These are phyloP conservation scores for Musa troglodytarum DNA, from an alignment of 176 grass and related monocot genomes.

Conservation along the genomic window DNA sequence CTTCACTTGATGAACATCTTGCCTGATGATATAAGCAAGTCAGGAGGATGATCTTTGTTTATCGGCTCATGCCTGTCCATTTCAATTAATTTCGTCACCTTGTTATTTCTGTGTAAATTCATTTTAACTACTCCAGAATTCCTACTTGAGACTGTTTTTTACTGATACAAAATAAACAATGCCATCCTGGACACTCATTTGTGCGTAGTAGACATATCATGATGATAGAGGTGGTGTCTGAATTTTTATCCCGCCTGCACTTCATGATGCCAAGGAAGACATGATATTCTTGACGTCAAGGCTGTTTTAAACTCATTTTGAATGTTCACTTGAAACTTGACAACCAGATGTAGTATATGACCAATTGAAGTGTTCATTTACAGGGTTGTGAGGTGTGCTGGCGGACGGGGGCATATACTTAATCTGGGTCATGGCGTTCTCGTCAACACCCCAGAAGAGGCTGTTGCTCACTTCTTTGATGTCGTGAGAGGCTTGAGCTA, in stretches of 20 bases:
- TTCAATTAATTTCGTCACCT: no score
- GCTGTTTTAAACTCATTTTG: background rate
- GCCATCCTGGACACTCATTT: background rate
- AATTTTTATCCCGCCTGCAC: background rate
- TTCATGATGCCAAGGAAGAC: background rate
- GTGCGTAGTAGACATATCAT: no score
- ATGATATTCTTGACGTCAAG: background rate
- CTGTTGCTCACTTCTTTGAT: conserved; percentile 92
- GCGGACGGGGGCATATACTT: conserved; percentile 74
- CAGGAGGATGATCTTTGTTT: no score
- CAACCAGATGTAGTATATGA: background rate
- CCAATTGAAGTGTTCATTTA: background rate
- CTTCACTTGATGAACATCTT: no score
- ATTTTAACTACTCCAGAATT: background rate
- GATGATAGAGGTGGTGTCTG: background rate
- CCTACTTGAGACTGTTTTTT: background rate
- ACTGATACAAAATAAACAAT: background rate
- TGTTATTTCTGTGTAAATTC: no score
- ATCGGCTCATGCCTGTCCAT: no score
- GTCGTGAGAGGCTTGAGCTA: conserved; percentile 84
- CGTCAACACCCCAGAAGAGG: conserved; percentile 76
- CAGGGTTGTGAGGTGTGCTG: conserved; percentile 87
- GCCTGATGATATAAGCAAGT: no score
- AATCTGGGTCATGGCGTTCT: conserved; percentile 95
- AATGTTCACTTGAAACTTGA: background rate